These are phyloP conservation scores for Kickxella alabastrina DNA, from an alignment of 192 early-diverging fungal genomes.

Conservation along the genomic window DNA sequence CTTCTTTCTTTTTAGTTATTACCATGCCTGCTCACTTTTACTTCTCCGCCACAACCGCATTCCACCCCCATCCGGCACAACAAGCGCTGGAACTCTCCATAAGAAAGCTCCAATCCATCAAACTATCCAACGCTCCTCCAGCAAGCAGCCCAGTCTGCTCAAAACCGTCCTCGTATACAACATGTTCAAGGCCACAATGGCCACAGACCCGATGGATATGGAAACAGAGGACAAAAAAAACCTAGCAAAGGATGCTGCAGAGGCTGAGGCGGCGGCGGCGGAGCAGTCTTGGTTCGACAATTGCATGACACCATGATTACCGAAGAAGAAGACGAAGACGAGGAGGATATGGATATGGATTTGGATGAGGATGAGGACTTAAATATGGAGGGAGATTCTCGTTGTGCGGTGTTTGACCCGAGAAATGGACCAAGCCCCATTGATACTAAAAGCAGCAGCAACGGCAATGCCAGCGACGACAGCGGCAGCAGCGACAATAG, in stretches of 20 bases:
- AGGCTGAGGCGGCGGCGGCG: conserved; percentile 14
- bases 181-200: conserved; percentile 26
- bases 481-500: too few relatives aligned
- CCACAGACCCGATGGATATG: neutral
- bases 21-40: conserved; percentile 17
- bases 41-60: neutral
- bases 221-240: neutral
- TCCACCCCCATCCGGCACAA: too few relatives aligned
- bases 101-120: conserved; percentile 38
- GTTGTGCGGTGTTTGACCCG: too few relatives aligned
- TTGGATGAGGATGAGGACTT: neutral
- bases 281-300: conserved; percentile 53
- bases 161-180: conserved; percentile 14
- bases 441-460: too few relatives aligned
- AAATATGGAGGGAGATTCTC: too few relatives aligned
- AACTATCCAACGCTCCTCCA: too few relatives aligned
- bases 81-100: conserved; percentile 33
- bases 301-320: conserved; percentile 41
- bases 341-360: conserved; percentile 6
- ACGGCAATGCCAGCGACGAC: too few relatives aligned
- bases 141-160: neutral
- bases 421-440: too few relatives aligned
- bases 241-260: conserved; percentile 17
- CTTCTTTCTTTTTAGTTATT: neutral
- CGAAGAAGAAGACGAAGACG: conserved; percentile 20